Evolutionary conservation across 140 eudicot genomes (phyloP).

Genomic region (Stevia rebaudiana): DNA sequence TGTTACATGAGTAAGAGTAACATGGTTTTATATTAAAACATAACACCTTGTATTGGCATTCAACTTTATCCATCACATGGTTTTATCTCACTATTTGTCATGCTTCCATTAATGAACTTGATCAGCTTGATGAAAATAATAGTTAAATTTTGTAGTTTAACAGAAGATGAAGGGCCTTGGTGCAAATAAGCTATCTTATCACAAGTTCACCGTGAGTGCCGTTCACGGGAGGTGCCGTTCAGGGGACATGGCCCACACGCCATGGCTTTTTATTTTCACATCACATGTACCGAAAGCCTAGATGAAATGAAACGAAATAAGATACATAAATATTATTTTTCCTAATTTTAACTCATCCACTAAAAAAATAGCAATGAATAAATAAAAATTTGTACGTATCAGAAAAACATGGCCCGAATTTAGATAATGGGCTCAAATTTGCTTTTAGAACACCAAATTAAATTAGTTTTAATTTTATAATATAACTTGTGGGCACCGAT

Average conservation of each 20-base stretch:
- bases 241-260: slow-evolving; percentile 27
- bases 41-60: too few species aligned
- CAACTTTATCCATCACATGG: too few species aligned
- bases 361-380: too few species aligned
- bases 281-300: slow-evolving; percentile 2
- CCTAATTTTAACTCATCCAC: neutral
- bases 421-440: neutral
- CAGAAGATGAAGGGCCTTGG: slow-evolving; percentile 10
- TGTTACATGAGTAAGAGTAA: too few species aligned
- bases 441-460: neutral
- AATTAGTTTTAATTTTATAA: neutral
- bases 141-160: neutral
- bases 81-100: neutral
- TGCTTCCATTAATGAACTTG: neutral
- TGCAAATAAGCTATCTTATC: slow-evolving; percentile 11
- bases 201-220: slow-evolving; percentile 29
- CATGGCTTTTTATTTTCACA: slow-evolving; percentile 16
- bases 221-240: slow-evolving; percentile 29
- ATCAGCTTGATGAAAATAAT: neutral
- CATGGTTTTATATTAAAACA: too few species aligned
- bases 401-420: neutral
- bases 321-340: neutral
- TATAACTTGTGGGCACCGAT: too few species aligned
- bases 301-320: neutral
- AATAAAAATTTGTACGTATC: too few species aligned